phyloP scores from a whole-genome alignment of 2,329 filamentous ascomycete genomes.

The Exophiala bonariae region DNA sequence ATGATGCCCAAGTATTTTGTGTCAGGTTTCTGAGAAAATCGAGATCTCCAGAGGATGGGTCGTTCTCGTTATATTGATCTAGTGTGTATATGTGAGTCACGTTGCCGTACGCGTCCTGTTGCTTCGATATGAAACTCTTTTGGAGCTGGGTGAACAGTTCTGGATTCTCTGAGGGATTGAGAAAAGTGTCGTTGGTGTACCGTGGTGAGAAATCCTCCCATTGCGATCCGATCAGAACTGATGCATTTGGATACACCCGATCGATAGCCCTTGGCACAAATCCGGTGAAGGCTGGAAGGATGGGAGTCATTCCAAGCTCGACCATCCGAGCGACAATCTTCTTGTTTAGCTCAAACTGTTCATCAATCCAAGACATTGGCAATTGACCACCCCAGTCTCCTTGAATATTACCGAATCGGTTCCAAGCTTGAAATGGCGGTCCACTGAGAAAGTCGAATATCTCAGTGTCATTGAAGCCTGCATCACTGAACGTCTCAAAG shows the following conservation, averaged over 20 bases:
- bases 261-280: slow-evolving; percentile 48
- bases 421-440: slow-evolving; percentile 55
- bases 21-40: slow-evolving; percentile 46
- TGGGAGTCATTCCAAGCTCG: slow-evolving; percentile 54
- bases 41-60: slow-evolving; percentile 47
- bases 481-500: slow-evolving; percentile 48
- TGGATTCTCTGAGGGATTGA: slow-evolving; percentile 46
- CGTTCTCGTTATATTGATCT: slow-evolving; percentile 56
- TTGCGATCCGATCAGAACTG: slow-evolving; percentile 43
- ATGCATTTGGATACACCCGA: slow-evolving; percentile 44
- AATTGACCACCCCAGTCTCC: slow-evolving; percentile 50
- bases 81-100: slow-evolving; percentile 51
- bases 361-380: slow-evolving; percentile 48
- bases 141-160: slow-evolving; percentile 44
- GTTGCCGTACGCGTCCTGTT: slow-evolving; percentile 49
- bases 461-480: slow-evolving; percentile 46
- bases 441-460: slow-evolving; percentile 51
- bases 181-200: slow-evolving; percentile 50
- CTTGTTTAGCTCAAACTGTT: slow-evolving; percentile 50
- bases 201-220: slow-evolving; percentile 45
- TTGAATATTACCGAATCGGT: slow-evolving; percentile 55
- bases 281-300: slow-evolving; percentile 53
- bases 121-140: slow-evolving; percentile 47
- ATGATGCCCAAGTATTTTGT: slow-evolving; percentile 45
- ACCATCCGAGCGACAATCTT: slow-evolving; percentile 52